These are phyloP conservation scores for Petasospora rhodanensis DNA, from an alignment of 1,139 yeast genomes.

Conservation along the genomic window DNA sequence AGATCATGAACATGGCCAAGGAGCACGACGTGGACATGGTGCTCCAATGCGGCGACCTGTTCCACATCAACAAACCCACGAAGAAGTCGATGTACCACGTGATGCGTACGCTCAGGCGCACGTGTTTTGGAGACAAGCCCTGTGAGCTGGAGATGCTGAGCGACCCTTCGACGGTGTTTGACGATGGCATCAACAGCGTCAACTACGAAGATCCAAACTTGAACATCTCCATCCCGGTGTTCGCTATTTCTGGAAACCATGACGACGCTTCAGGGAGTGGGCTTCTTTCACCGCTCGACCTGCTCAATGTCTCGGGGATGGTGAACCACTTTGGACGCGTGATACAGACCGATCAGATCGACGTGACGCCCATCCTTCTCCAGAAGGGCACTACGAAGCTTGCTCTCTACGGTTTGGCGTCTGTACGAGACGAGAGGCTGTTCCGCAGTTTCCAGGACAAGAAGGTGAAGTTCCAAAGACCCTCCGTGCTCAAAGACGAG, in stretches of 20 bases:
- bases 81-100: conserved; percentile 86
- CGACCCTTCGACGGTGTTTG: conserved; percentile 64
- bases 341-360: conserved; percentile 67
- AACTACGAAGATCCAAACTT: conserved; percentile 89
- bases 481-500: conserved; percentile 50
- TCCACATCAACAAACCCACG: conserved; percentile 85
- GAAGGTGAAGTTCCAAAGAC: conserved; percentile 72
- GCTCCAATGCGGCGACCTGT: conserved; percentile 88
- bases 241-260: conserved; percentile 94
- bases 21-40: conserved; percentile 81
- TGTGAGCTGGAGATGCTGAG: conserved; percentile 81
- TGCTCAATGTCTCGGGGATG: conserved; percentile 76
- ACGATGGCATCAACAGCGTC: conserved; percentile 58
- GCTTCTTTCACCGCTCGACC: conserved; percentile 81
- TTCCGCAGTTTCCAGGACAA: conserved; percentile 80
- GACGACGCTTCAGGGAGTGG: conserved; percentile 95
- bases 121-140: conserved; percentile 84
- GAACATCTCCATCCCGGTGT: conserved; percentile 87
- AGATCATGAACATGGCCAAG: conserved; percentile 68
- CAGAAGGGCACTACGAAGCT: conserved; percentile 78
- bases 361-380: conserved; percentile 72
- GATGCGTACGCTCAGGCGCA: conserved; percentile 61
- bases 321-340: conserved; percentile 89
- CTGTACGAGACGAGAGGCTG: conserved; percentile 83
- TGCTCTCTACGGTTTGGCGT: conserved; percentile 86